Evolutionary conservation across 2,329 filamentous ascomycete species (phyloP).

Genomic region (Capronia epimyces): DNA sequence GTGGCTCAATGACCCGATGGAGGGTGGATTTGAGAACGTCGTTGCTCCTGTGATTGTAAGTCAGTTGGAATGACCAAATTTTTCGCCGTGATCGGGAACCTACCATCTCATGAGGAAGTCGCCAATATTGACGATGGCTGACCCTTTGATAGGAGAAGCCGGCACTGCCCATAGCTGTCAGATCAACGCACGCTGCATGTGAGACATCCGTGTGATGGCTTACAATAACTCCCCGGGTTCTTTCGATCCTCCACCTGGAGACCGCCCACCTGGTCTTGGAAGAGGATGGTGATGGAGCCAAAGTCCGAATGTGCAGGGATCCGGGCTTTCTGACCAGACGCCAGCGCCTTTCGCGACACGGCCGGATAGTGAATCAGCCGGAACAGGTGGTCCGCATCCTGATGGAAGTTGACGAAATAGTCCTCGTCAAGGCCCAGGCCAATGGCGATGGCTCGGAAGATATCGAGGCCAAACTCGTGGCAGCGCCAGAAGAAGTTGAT

Average conservation of each 20-base stretch:
- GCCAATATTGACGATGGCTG: constrained; percentile 47
- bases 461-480: constrained; percentile 49
- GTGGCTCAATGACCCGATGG: constrained; percentile 49
- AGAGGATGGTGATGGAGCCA: constrained; percentile 50
- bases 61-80: constrained; percentile 44
- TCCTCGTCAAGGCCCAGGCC: constrained; percentile 46
- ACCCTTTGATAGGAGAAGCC: constrained; percentile 33
- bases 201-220: no score
- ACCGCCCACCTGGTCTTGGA: constrained; percentile 50
- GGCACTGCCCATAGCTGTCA: no score
- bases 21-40: constrained; percentile 47
- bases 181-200: no score
- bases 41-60: constrained; percentile 32
- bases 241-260: constrained; percentile 48
- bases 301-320: constrained; percentile 54
- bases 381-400: constrained; percentile 54
- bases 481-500: not conserved
- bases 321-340: constrained; percentile 40
- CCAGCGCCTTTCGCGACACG: constrained; percentile 42
- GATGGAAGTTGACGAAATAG: constrained; percentile 48
- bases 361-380: constrained; percentile 56
- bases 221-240: no score
- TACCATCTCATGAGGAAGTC: constrained; percentile 49
- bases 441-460: constrained; percentile 39
- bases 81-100: no score